Base-by-base conservation (phyloP, 2,329 filamentous ascomycete species). In the Alternaria brassicae region DNA sequence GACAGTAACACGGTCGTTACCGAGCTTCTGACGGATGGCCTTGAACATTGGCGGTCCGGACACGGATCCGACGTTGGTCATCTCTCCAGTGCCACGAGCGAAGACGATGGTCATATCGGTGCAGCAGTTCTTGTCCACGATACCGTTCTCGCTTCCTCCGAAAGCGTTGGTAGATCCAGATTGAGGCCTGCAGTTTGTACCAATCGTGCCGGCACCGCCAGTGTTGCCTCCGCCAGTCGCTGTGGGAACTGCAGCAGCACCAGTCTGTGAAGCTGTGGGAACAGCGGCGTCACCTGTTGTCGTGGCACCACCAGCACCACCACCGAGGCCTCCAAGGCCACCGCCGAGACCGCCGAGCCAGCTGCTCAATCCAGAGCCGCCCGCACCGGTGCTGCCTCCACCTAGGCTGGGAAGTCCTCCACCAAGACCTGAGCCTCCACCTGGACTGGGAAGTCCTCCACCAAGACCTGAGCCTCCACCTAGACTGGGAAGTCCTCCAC, bases 51-150 rank as follows among this genome's bases (percentile, higher is more conserved):
- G 72, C 2, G 80, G 80, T 1, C 80, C 80, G 28, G 79, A 69
- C 7, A 81, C 69, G 0, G 67, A 68, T 7, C 80, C 80, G 66
- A 82, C 79, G 58, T 81, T 82, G 3, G 80, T 80, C 3, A 65
- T 27, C 61, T 82, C 80, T 10, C 66, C 69, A 2, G 78, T 81
- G 17, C 80, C 80, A 28, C 80, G 79, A 15, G 80, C 80, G 53
- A 80, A 81, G 52, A 81, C 78, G 51, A 81, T 72, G 2, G 80
- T 81, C 62, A 81, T 61, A 3, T 75, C 73, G 47, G 80, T 74
- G 70, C 80, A 82, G 67, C 72, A 77, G 19, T 60, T 70, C 58
- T 78, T 76, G 39, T 77, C 65, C 8, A 69, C 72, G 32, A 82
- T 72, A 9, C 78, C 79, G 60, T 81, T 81, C 44, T 78, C 76